Conservation (phyloP, 2,329 filamentous ascomycete genomes). For the Drechslerella stenobrocha region DNA sequence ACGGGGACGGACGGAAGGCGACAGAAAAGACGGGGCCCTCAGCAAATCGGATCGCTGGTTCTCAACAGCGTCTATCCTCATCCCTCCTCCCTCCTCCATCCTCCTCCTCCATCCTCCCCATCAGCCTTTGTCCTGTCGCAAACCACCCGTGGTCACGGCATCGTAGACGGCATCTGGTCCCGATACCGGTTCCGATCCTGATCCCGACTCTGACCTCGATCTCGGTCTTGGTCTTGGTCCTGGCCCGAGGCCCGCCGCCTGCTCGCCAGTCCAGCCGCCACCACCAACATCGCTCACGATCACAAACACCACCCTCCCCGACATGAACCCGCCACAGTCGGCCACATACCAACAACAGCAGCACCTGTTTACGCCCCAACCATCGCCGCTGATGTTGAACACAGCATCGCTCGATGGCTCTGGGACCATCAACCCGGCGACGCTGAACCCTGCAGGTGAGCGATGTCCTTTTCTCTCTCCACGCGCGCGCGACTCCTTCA, state of each 20-base stretch:
- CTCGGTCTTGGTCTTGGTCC: slow-evolving; percentile 27
- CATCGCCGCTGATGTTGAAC: slow-evolving; percentile 50
- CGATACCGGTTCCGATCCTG: background rate
- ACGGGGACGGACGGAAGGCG: slow-evolving; percentile 43
- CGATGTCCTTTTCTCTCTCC: slow-evolving; percentile 49
- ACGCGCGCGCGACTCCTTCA: slow-evolving; percentile 48
- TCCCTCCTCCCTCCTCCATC: slow-evolving; percentile 8
- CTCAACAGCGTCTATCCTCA: slow-evolving; percentile 6
- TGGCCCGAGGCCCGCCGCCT: no score
- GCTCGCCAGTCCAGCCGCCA: no score
- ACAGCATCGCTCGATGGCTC: slow-evolving; percentile 64
- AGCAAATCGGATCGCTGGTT: slow-evolving; percentile 42
- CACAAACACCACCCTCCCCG: slow-evolving; percentile 14
- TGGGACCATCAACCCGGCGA: slow-evolving; percentile 88
- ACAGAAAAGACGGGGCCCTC: slow-evolving; percentile 15
- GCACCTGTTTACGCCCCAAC: slow-evolving; percentile 44
- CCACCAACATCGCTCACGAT: slow-evolving; percentile 34
- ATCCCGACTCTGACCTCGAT: slow-evolving; percentile 20
- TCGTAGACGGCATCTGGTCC: background rate
- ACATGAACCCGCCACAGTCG: slow-evolving; percentile 47
- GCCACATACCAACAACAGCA: slow-evolving; percentile 44
- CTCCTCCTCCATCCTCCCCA: slow-evolving; percentile 2
- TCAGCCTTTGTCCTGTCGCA: background rate
- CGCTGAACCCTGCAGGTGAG: slow-evolving; percentile 74
- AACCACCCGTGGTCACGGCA: background rate